Conservation (phyloP, 2,329 filamentous ascomycete genomes). For the Trichophyton verrucosum region DNA sequence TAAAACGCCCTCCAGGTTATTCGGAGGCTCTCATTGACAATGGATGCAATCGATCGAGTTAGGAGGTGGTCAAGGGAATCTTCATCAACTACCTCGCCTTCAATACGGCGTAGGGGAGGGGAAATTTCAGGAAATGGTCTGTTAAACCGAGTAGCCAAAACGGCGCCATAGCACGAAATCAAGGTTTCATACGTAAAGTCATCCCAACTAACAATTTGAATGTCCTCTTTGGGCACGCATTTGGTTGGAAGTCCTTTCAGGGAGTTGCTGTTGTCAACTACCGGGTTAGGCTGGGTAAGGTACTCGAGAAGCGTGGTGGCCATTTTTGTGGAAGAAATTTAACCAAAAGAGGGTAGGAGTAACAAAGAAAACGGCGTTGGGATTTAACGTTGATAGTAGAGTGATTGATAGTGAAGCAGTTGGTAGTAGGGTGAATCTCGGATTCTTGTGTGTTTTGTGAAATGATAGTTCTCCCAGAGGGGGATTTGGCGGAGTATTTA, state of each 20-base stretch:
- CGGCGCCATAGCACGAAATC: constrained; percentile 5
- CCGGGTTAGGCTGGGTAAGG: constrained; percentile 8
- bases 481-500: background rate
- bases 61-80: constrained; percentile 9
- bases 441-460: background rate
- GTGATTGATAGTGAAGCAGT: background rate
- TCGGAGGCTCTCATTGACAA: constrained; percentile 3
- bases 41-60: constrained; percentile 1
- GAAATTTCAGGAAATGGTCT: background rate
- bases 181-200: constrained; percentile 9
- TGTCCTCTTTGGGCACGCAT: background rate
- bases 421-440: background rate
- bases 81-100: constrained; percentile 9
- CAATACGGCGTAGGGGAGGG: background rate
- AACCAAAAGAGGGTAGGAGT: background rate
- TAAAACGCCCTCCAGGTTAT: background rate
- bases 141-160: background rate
- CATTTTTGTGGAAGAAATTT: background rate
- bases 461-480: background rate
- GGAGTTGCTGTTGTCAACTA: background rate
- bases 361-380: background rate
- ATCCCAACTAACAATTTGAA: background rate
- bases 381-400: background rate
- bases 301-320: constrained; percentile 6
- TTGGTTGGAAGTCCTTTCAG: constrained; percentile 1